Evolutionary conservation across 805 yeast species (phyloP).

Genomic region (Sugiyamaella lignohabitans): DNA sequence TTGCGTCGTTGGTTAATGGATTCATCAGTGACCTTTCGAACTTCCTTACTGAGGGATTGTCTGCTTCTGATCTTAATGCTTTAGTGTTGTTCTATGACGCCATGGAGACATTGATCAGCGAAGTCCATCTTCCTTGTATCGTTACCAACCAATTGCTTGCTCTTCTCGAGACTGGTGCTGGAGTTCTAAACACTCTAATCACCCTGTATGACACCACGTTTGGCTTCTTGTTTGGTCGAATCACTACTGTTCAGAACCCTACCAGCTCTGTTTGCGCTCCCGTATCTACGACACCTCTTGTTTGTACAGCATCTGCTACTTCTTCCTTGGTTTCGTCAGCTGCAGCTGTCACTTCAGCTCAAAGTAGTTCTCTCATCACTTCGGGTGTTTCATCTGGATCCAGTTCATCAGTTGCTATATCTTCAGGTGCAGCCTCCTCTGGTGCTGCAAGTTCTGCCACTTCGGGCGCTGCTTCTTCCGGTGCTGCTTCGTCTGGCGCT

Average conservation of each 20-base stretch:
- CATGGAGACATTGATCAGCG: too few relatives aligned
- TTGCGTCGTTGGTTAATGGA: too few relatives aligned
- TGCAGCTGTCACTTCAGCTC: conserved; percentile 16
- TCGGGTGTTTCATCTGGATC: too few relatives aligned
- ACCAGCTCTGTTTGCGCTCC: background rate
- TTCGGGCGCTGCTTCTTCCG: conserved; percentile 1
- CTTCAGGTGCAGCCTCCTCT: conserved; percentile 8
- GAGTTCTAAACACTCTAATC: background rate
- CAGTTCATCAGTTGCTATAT: conserved; percentile 7
- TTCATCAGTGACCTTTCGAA: too few relatives aligned
- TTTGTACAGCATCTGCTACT: too few relatives aligned
- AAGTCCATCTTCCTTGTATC: too few relatives aligned
- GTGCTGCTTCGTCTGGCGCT: background rate
- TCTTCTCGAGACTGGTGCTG: too few relatives aligned
- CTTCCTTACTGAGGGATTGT: too few relatives aligned
- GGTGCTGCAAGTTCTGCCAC: conserved; percentile 12
- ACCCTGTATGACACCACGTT: background rate
- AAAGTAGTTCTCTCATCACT: conserved; percentile 11
- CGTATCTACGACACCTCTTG: background rate
- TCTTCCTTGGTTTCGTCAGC: conserved; percentile 20
- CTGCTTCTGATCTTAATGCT: too few relatives aligned
- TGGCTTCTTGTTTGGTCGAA: background rate
- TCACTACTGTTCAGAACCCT: background rate
- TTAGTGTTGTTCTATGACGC: too few relatives aligned
- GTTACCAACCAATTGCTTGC: too few relatives aligned